These are phyloP conservation scores for Fragilaria radians DNA, from an alignment of 108 stramenopile species.

Conservation along the genomic window DNA sequence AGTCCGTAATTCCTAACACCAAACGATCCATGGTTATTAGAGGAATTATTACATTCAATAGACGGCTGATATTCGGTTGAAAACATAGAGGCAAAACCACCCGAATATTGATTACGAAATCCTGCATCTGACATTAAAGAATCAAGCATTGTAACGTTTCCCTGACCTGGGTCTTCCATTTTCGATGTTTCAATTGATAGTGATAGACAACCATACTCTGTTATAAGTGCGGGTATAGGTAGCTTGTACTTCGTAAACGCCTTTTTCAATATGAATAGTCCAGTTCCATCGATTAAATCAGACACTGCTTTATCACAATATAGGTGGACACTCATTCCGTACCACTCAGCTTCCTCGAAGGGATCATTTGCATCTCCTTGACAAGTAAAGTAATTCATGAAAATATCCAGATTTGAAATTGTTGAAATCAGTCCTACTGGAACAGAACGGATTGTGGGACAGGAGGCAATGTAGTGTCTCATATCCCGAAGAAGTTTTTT, in stretches of 20 bases:
- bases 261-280: not conserved
- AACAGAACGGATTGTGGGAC: constrained; percentile 18
- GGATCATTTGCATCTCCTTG: constrained; percentile 22
- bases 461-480: constrained; percentile 17
- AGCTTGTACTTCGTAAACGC: constrained; percentile 5
- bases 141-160: constrained; percentile 18
- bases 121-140: constrained; percentile 10
- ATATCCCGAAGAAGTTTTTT: constrained; percentile 46
- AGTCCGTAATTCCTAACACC: constrained; percentile 9
- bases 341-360: constrained; percentile 36
- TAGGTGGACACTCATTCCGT: constrained; percentile 33
- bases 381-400: constrained; percentile 32
- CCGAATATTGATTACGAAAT: constrained; percentile 24
- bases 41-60: not conserved
- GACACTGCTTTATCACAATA: constrained; percentile 18
- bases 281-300: not conserved
- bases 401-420: constrained; percentile 8
- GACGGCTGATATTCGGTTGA: constrained; percentile 23
- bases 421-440: constrained; percentile 32
- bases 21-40: not conserved
- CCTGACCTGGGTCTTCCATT: constrained; percentile 31
- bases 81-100: constrained; percentile 41
- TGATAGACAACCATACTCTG: constrained; percentile 43
- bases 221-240: constrained; percentile 24
- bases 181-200: constrained; percentile 26